phyloP scores from a whole-genome alignment of 805 yeast genomes.

The Metschnikowia lachancei region DNA sequence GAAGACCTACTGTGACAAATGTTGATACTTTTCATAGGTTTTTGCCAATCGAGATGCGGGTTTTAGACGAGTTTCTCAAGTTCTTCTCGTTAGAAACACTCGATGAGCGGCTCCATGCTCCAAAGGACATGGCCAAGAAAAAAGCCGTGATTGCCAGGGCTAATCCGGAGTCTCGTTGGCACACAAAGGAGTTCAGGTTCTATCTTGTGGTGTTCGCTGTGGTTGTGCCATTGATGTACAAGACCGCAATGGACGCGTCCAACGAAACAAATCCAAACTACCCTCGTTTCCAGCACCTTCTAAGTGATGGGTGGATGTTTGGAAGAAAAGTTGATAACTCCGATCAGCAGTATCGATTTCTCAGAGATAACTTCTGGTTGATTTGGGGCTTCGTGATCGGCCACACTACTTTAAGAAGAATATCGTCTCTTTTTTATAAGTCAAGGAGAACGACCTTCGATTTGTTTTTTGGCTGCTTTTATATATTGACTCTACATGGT shows the following conservation, averaged over 20 bases:
- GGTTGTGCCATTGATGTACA: constrained; percentile 79
- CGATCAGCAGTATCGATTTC: constrained; percentile 83
- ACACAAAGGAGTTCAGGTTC: constrained; percentile 67
- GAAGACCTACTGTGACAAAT: background rate
- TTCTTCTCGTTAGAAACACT: constrained; percentile 52
- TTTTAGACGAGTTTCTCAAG: constrained; percentile 18
- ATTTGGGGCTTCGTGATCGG: constrained; percentile 51
- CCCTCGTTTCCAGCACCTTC: constrained; percentile 53
- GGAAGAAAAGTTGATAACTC: constrained; percentile 92
- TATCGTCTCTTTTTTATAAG: constrained; percentile 18
- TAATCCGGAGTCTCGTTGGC: constrained; percentile 62
- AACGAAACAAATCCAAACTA: constrained; percentile 74
- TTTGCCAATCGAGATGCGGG: constrained; percentile 4
- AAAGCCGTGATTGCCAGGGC: constrained; percentile 33
- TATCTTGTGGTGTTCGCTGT: constrained; percentile 62
- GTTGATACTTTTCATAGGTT: background rate
- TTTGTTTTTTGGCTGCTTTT: constrained; percentile 63
- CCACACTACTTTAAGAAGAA: constrained; percentile 54
- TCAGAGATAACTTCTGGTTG: constrained; percentile 73
- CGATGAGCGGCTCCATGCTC: constrained; percentile 49
- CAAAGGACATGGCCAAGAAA: constrained; percentile 31
- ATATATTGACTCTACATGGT: constrained; percentile 78
- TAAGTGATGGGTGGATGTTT: constrained; percentile 83
- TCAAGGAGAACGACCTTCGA: constrained; percentile 63
- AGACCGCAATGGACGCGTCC: constrained; percentile 78